Evolutionary conservation across 2,329 filamentous ascomycete species (phyloP).

Genomic region (Pseudocercospora eumusae): DNA sequence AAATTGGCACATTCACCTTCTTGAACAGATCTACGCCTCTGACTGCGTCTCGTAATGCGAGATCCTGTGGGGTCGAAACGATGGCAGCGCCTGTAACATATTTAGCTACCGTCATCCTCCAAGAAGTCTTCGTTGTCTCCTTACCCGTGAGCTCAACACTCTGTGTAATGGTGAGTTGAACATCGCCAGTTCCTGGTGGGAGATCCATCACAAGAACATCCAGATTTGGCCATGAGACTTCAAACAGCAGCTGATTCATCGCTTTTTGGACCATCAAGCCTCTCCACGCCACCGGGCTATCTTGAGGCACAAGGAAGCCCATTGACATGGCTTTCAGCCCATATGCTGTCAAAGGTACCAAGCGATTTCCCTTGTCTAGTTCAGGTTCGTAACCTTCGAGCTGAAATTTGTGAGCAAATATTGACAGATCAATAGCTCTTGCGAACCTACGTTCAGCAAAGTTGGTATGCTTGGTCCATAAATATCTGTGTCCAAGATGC

Average conservation of each 20-base stretch:
- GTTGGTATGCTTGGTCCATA: conserved; percentile 95
- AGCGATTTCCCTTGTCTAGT: conserved; percentile 61
- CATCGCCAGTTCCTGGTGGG: conserved; percentile 92
- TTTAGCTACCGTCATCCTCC: background rate
- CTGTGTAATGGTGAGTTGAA: conserved; percentile 94
- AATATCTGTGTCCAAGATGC: conserved; percentile 93
- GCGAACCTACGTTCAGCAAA: conserved; percentile 67
- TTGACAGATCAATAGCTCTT: background rate
- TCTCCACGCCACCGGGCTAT: conserved; percentile 87
- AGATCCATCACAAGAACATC: conserved; percentile 89
- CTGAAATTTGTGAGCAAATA: conserved; percentile 16
- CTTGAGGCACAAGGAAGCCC: conserved; percentile 82
- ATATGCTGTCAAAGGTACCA: conserved; percentile 89
- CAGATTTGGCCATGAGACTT: conserved; percentile 88
- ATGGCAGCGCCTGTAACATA: conserved; percentile 68
- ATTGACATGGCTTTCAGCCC: conserved; percentile 98
- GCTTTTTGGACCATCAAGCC: conserved; percentile 98
- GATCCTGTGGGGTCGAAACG: conserved; percentile 89
- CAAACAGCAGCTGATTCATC: conserved; percentile 89
- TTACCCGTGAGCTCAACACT: conserved; percentile 73
- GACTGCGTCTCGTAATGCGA: conserved; percentile 87
- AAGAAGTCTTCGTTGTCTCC: background rate
- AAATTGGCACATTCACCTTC: conserved; percentile 74
- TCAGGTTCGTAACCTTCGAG: conserved; percentile 39
- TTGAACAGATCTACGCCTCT: conserved; percentile 92